Evolutionary conservation across 495 filamentous ascomycete species (phyloP), one percentile per base, ranked within the genome.

Genomic region (Lepraria neglecta): DNA sequence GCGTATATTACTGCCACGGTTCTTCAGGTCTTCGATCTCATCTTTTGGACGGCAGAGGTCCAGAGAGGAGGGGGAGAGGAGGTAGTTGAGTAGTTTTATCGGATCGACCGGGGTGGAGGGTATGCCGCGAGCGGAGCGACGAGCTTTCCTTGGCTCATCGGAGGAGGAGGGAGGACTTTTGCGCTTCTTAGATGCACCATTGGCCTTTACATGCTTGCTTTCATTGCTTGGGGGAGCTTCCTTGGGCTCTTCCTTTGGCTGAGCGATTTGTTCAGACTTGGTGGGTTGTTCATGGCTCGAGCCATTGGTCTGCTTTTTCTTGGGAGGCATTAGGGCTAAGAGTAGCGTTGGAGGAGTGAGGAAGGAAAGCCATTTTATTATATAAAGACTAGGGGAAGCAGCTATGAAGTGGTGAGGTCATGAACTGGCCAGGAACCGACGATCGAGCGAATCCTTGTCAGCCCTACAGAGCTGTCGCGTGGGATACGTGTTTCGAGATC

Each of bases 21-120:
- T 24, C 10, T 63, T n/a, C n/a, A 70, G 3, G 21, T 67, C 65
- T 56, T 64, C 50, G 14, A 15, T 63, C 56, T 74, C 72, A 50
- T 74, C 72, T 14, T 68, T 65, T 1, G 72, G 72, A 11, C 66
- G 64, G 64, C 71, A 73, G 40, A 70, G 58, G 2, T 65, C 53
- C 6, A 67, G 48, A 5, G 69, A 62, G 17, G 56, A 51, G 5
- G 61, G 52, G 5, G 70, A 72, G 28, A 74, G 58, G 38, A 74
- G 65, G 60, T 64, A 71, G 4, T 68, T 62, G 33, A 74, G 58
- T 2, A 73, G 31, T 55, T 69, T 67, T 4, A 64, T 45, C 4
- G 50, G 43, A 9, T 67, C 62, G 30, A 61, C 35, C 17, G 45
- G 46, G 0, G 51, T 33, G 6, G 33, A 15, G 30, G 61, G 28